phyloP scores from a whole-genome alignment of 2,329 filamentous ascomycete genomes.

The Conoideocrella luteorostrata region DNA sequence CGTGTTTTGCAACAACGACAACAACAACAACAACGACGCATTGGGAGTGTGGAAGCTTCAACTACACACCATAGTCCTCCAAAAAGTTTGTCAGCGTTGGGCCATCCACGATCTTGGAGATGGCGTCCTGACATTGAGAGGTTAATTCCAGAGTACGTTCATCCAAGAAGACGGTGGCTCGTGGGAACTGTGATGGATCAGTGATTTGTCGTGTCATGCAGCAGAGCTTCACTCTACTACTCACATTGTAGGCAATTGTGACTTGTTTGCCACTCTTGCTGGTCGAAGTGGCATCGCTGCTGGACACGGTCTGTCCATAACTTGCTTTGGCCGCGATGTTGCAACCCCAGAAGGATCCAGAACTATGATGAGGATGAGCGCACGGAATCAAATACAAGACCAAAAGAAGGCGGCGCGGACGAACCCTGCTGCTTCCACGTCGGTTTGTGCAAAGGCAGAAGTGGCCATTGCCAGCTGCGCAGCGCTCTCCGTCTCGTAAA shows the following conservation, averaged over 20 bases:
- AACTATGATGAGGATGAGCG: not conserved
- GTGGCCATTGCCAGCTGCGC: conserved; percentile 5
- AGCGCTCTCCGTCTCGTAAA: conserved; percentile 6
- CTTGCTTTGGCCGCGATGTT: too few species aligned
- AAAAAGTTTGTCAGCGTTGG: too few species aligned
- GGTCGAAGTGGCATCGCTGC: not conserved
- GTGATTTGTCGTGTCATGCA: not conserved
- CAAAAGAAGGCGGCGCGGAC: not conserved
- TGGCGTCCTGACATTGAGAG: not conserved
- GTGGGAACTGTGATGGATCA: conserved; percentile 3
- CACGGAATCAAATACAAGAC: not conserved
- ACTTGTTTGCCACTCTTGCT: conserved; percentile 4
- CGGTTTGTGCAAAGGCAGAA: conserved; percentile 5
- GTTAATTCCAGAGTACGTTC: conserved; percentile 6
- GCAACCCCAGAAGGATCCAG: not conserved
- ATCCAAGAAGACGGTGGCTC: conserved; percentile 7
- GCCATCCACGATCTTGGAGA: not conserved
- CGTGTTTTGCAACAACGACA: not conserved
- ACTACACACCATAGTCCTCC: too few species aligned
- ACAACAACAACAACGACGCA: too few species aligned
- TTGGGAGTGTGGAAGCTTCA: too few species aligned
- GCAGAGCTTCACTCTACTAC: too few species aligned
- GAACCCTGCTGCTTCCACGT: conserved; percentile 6
- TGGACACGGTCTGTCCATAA: too few species aligned
- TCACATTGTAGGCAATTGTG: conserved; percentile 9